Evolutionary conservation across 768 basidiomycete genomes (phyloP), one percentile per base, ranked within the genome.

Genomic region (Serendipita indica): DNA sequence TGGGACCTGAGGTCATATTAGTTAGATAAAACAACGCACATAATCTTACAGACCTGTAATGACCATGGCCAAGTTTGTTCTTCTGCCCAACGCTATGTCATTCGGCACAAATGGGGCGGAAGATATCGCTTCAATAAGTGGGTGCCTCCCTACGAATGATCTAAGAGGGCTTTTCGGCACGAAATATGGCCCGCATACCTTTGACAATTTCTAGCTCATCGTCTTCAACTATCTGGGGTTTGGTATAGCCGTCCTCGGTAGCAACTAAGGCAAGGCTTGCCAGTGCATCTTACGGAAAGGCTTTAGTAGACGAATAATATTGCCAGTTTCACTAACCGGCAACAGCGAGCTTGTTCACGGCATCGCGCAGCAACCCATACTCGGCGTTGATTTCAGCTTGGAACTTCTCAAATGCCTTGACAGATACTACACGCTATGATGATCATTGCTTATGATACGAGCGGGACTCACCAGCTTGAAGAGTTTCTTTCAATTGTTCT

Each of bases 31-130:
- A 13, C 5, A 25, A 52, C 2, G 14, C 22, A 7, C 22, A 56
- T 33, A 49, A 35, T 34, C 33, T 34, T 86, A 86, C 86, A 89
- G 87, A 64, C 89, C 89, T 0, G 87, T 90, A 61, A 90, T 84
- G 46, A 89, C 78, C 68, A 83, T 82, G 66, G 73, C 79, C 39
- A 77, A 70, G 2, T 79, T 69, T 18, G 70, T 66, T 13, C 66
- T 73, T 16, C 72, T 76, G 5, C 84, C 84, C 67, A 96, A 80
- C 1, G 69, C 65, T 16, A 94, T 69, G 12, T 81, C 78, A 67
- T 96, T 97, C 2, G 90, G 84, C 1, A 97, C 83, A 69, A 89
- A 94, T 1, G 91, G 89, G 61, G 87, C 81, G 1, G 82, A 71
- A 35, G 81, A 74, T 20, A 92, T 70, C 6, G 77, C 77, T 68